Evolutionary conservation across 1,284 basidiomycete genomes (phyloP).

Genomic region (Quambalaria eucalypti): DNA sequence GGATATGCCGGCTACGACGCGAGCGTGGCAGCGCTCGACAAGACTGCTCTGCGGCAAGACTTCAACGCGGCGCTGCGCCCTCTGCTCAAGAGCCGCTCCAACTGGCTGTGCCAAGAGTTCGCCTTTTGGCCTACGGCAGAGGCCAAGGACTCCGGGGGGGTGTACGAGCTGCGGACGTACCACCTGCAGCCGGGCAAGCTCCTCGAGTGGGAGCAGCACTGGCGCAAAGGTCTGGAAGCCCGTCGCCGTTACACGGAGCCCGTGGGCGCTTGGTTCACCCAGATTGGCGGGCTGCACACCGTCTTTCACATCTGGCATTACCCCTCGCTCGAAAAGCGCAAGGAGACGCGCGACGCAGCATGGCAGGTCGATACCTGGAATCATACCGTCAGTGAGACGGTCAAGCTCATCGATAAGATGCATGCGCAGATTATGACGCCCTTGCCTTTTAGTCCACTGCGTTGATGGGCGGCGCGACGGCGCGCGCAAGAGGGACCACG

Average conservation of each 20-base stretch:
- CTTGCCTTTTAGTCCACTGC: conserved; percentile 20
- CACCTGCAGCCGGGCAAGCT: conserved; percentile 37
- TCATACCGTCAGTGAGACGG: conserved; percentile 41
- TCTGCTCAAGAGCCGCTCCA: conserved; percentile 25
- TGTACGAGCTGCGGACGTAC: conserved; percentile 42
- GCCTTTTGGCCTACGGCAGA: conserved; percentile 38
- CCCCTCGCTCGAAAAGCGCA: conserved; percentile 38
- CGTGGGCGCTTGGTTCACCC: conserved; percentile 42
- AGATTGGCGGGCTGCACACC: conserved; percentile 41
- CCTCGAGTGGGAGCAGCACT: conserved; percentile 42
- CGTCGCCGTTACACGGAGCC: conserved; percentile 39
- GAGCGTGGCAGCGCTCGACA: conserved; percentile 12
- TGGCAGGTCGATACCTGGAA: conserved; percentile 46
- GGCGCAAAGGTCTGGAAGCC: conserved; percentile 42
- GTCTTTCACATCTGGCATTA: conserved; percentile 45
- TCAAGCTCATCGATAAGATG: conserved; percentile 44
- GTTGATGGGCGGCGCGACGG: too few relatives aligned
- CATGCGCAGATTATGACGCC: conserved; percentile 43
- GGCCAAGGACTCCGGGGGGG: conserved; percentile 16
- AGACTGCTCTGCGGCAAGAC: conserved; percentile 10
- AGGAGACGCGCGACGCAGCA: conserved; percentile 37
- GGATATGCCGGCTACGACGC: conserved; percentile 40
- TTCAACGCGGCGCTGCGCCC: conserved; percentile 14
- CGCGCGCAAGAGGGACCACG: too few relatives aligned
- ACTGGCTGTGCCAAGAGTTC: conserved; percentile 43